Conservation (phyloP, 2,329 filamentous ascomycete genomes). For the Beauveria sp. region DNA sequence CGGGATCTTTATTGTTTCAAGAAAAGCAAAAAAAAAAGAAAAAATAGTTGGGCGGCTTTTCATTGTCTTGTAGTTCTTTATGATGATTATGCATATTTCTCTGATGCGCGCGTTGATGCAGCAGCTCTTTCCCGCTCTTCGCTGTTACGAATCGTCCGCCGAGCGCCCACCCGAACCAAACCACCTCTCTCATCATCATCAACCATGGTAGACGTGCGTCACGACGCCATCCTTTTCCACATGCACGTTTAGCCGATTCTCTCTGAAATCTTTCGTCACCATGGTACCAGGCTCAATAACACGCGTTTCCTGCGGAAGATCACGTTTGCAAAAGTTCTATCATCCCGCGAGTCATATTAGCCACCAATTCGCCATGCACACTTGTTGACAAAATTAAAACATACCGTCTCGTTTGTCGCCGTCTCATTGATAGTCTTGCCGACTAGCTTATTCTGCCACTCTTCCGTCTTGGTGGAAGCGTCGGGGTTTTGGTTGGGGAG, state of each 20-base stretch:
- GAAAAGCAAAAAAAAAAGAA: not conserved
- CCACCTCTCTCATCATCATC: constrained; percentile 38
- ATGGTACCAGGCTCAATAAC: constrained; percentile 50
- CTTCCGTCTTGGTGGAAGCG: constrained; percentile 39
- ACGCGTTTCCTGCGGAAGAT: constrained; percentile 49
- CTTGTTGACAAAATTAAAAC: constrained; percentile 14
- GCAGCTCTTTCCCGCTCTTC: not conserved
- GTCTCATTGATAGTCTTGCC: constrained; percentile 53
- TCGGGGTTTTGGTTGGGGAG: constrained; percentile 48
- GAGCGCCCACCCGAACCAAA: not conserved
- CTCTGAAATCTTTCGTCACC: constrained; percentile 49
- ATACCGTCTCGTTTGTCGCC: constrained; percentile 44
- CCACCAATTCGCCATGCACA: not conserved
- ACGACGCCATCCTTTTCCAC: constrained; percentile 54
- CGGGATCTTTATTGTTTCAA: no score
- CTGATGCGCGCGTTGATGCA: not conserved
- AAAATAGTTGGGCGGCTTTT: not conserved
- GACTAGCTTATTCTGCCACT: constrained; percentile 55
- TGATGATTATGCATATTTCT: no score
- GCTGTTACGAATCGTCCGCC: not conserved
- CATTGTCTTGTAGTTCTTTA: no score
- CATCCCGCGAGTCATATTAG: not conserved
- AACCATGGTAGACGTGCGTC: constrained; percentile 50
- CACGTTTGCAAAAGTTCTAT: constrained; percentile 52
- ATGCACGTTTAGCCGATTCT: constrained; percentile 51